These are phyloP conservation scores for Rugonectria rugulosa DNA, from an alignment of 2,329 filamentous ascomycete genomes.

Conservation along the genomic window DNA sequence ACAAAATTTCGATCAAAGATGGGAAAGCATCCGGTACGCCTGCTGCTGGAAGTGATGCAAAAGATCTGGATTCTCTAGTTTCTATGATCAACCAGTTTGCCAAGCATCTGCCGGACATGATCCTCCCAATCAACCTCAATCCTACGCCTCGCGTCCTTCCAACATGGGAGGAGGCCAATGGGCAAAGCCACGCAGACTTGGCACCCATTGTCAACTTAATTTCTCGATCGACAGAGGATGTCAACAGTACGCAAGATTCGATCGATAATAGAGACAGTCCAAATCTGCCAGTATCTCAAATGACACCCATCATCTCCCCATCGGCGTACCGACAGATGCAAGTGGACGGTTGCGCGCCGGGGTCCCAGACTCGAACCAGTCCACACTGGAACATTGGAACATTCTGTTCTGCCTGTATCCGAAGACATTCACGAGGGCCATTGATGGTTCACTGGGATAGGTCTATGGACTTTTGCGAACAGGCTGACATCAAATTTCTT, in stretches of 20 bases:
- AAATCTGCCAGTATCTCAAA: not conserved
- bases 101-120: slow-evolving; percentile 80
- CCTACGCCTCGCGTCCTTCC: slow-evolving; percentile 46
- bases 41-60: slow-evolving; percentile 42
- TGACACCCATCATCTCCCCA: slow-evolving; percentile 29
- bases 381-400: slow-evolving; percentile 69
- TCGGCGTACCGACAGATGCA: slow-evolving; percentile 51
- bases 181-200: slow-evolving; percentile 33
- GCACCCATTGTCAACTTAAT: slow-evolving; percentile 41
- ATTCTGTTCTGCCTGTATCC: slow-evolving; percentile 70
- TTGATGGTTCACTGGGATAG: slow-evolving; percentile 72
- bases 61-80: slow-evolving; percentile 55
- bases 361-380: slow-evolving; percentile 65
- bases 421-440: slow-evolving; percentile 70
- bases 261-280: not conserved
- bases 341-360: slow-evolving; percentile 65
- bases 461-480: slow-evolving; percentile 74
- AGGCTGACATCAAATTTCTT: slow-evolving; percentile 76
- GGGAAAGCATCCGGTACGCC: slow-evolving; percentile 62
- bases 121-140: slow-evolving; percentile 81
- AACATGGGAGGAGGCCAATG: slow-evolving; percentile 67
- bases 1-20: slow-evolving; percentile 65
- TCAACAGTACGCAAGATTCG: slow-evolving; percentile 3
- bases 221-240: slow-evolving; percentile 32
- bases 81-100: slow-evolving; percentile 77